Evolutionary conservation across 179 eudicot genomes (phyloP).

Genomic region (Monotropa hypopitys): DNA sequence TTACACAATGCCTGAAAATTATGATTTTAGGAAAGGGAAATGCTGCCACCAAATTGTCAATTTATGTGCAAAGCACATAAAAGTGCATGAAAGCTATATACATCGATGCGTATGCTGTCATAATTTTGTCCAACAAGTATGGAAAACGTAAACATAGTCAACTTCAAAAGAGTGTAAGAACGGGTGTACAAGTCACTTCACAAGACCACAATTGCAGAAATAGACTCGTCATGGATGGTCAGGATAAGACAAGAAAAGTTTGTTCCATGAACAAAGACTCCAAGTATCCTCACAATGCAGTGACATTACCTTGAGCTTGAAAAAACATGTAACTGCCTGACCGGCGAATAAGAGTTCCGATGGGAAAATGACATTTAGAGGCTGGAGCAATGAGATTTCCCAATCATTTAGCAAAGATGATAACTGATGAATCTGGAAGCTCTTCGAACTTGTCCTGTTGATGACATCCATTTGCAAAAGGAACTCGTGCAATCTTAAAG

Average conservation of each 20-base stretch:
- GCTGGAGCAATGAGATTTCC: slow-evolving; percentile 65
- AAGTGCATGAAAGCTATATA: not conserved
- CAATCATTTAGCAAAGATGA: slow-evolving; percentile 67
- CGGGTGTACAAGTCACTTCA: not conserved
- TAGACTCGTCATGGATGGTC: not conserved
- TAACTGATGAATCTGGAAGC: slow-evolving; percentile 70
- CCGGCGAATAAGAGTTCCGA: slow-evolving; percentile 52
- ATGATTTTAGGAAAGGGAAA: not conserved
- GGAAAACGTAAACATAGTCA: not conserved
- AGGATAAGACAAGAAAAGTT: not conserved
- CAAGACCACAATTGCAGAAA: not conserved
- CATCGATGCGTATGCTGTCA: not conserved
- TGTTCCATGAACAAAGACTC: not conserved
- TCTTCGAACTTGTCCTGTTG: slow-evolving; percentile 62
- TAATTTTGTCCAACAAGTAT: not conserved
- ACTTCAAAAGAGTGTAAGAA: not conserved
- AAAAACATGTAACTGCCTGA: slow-evolving; percentile 76
- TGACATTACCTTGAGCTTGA: slow-evolving; percentile 67
- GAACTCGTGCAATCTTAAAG: slow-evolving; percentile 62
- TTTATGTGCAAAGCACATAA: not conserved
- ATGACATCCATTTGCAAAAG: slow-evolving; percentile 76
- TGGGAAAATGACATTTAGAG: slow-evolving; percentile 38
- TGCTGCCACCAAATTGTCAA: not conserved
- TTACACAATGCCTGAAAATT: not conserved
- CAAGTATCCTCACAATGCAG: not conserved